Evolutionary conservation across 2,329 filamentous ascomycete genomes (phyloP).

Genomic region (Alternaria conjuncta): DNA sequence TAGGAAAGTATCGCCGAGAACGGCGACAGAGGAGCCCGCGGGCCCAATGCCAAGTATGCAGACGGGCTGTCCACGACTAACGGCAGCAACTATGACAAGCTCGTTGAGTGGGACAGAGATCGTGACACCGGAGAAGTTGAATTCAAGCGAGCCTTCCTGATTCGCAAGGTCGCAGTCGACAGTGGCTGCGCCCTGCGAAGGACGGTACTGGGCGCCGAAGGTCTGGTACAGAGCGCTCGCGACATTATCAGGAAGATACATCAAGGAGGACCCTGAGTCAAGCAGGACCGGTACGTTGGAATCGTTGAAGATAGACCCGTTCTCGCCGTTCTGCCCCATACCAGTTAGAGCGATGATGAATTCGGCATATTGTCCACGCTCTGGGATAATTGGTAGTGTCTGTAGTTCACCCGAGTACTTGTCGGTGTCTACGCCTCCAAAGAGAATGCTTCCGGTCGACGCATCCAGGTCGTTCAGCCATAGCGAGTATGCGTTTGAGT

Average conservation of each 20-base stretch:
- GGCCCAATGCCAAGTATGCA: conserved; percentile 60
- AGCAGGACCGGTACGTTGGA: conserved; percentile 65
- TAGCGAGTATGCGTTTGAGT: conserved; percentile 70
- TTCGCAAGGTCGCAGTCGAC: conserved; percentile 61
- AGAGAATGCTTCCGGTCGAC: conserved; percentile 73
- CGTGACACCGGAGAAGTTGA: conserved; percentile 62
- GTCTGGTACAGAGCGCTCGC: conserved; percentile 53
- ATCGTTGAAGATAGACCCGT: conserved; percentile 52
- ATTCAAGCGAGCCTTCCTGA: conserved; percentile 59
- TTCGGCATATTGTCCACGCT: conserved; percentile 57
- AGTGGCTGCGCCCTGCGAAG: conserved; percentile 54
- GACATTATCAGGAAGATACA: conserved; percentile 70
- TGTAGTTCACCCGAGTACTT: conserved; percentile 72
- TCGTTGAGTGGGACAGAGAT: conserved; percentile 64
- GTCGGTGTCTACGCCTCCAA: conserved; percentile 79
- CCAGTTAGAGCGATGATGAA: conserved; percentile 60
- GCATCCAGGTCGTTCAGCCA: conserved; percentile 67
- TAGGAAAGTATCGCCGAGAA: conserved; percentile 68
- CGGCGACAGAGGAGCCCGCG: conserved; percentile 54
- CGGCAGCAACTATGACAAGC: conserved; percentile 60
- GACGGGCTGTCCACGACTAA: conserved; percentile 47
- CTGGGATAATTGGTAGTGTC: conserved; percentile 64
- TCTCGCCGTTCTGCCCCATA: conserved; percentile 52
- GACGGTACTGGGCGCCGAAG: conserved; percentile 52
- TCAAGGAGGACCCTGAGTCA: conserved; percentile 77